These are phyloP conservation scores for Neofusicoccum parvum DNA, from an alignment of 2,329 filamentous ascomycete genomes.

Conservation along the genomic window DNA sequence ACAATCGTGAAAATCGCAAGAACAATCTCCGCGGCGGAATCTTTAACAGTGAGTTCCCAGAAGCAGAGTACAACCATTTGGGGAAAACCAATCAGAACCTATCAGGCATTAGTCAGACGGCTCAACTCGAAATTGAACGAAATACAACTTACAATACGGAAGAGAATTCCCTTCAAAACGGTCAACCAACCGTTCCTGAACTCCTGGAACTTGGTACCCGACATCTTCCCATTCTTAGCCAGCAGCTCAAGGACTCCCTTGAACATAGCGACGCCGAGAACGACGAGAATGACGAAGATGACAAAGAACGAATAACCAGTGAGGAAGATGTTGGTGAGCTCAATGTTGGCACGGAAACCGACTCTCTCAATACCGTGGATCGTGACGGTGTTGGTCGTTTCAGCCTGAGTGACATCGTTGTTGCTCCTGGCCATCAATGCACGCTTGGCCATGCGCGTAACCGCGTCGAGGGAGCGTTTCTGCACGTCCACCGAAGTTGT, in stretches of 20 bases:
- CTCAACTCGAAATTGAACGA: conserved; percentile 17
- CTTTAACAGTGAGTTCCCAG: conserved; percentile 86
- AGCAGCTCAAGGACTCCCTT: conserved; percentile 79
- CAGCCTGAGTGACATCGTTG: conserved; percentile 32
- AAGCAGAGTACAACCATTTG: conserved; percentile 88
- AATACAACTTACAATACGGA: conserved; percentile 62
- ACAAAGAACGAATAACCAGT: conserved; percentile 89
- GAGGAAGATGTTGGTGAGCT: conserved; percentile 90
- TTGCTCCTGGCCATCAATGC: conserved; percentile 23
- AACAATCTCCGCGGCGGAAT: conserved; percentile 84
- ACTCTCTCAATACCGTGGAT: conserved; percentile 87
- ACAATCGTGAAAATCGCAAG: conserved; percentile 88
- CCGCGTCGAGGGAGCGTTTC: conserved; percentile 59
- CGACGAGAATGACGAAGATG: conserved; percentile 75
- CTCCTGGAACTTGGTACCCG: conserved; percentile 82
- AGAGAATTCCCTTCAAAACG: conserved; percentile 89
- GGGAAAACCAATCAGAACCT: conserved; percentile 81
- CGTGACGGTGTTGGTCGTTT: conserved; percentile 43
- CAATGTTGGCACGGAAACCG: conserved; percentile 81
- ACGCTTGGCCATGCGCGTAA: conserved; percentile 31
- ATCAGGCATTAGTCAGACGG: conserved; percentile 35
- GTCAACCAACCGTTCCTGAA: conserved; percentile 95
- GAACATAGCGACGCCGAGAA: conserved; percentile 73
- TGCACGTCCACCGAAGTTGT: conserved; percentile 82
- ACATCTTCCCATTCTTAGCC: conserved; percentile 75